Evolutionary conservation across 2,329 filamentous ascomycete genomes (phyloP), one percentile per base, ranked within the genome.

Genomic region (Verticillium zaregamsianum): DNA sequence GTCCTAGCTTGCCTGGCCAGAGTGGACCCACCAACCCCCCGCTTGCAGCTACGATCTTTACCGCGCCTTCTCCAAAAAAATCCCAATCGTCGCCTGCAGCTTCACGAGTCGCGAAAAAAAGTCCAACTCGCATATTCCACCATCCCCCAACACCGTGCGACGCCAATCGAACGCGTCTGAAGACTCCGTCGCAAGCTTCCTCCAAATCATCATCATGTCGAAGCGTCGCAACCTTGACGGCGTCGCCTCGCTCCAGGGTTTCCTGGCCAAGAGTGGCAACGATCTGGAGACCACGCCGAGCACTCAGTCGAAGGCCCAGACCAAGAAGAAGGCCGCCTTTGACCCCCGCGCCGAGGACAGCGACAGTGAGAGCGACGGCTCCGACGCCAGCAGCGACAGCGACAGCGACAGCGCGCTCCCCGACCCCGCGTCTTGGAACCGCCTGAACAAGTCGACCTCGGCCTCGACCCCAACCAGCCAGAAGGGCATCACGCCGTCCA

Each of bases 331-430:
- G 54, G 28, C 54, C 23, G 54, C 40, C n/a, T 63, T 68, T 56
- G 64, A 66, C 33, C 60, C 64, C 55, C 67, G 62, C 23, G 60
- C 62, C 28, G 59, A 64, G 5, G 63, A 62, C 37, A 62, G 65
- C 20, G 59, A 63, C 25, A 52, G 40, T 20, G 40, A 55, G 11
- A 62, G 63, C 23, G 69, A 72, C 3, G 65, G 33, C 14, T 35
- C 70, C 28, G 65, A 66, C 15, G 66, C 65, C 2, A 67, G 63
- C 59, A 73, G 70, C 61, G 72, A 73, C 35, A 73, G 71, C 40
- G 71, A 72, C 56, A 61, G 62, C 39, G 59, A 56, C 11, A 60
- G 62, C 32, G 52, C 23, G 2, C 25, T 39, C 14, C 32, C 33
- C 11, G 49, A 57, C 23, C 32, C 62, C 23, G 39, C n/a, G 25